phyloP scores from a whole-genome alignment of 805 yeast species.

The Sugiyamaella americana region DNA sequence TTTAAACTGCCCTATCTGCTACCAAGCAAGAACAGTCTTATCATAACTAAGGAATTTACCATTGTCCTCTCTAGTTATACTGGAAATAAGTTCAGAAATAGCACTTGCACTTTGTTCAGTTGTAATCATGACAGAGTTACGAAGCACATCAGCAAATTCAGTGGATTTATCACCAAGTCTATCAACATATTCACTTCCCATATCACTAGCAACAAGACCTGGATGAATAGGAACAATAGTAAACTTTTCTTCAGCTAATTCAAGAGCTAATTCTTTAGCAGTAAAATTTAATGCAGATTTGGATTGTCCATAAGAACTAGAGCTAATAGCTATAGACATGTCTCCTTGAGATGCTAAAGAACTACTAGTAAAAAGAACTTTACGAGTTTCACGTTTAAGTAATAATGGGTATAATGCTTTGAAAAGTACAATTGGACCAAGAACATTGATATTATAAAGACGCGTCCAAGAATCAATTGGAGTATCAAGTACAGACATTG shows the following conservation, averaged over 20 bases:
- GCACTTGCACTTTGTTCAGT: conserved; percentile 26
- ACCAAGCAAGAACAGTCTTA: too few relatives aligned
- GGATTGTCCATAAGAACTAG: conserved; percentile 31
- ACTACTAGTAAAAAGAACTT: conserved; percentile 29
- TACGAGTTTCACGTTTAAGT: conserved; percentile 20
- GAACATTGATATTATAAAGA: conserved; percentile 22
- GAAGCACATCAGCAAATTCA: conserved; percentile 2
- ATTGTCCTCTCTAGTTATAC: conserved; percentile 23
- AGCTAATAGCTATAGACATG: too few relatives aligned
- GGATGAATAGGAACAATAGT: conserved; percentile 35
- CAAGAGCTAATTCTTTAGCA: conserved; percentile 27
- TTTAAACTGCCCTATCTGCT: too few relatives aligned
- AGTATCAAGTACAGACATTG: conserved; percentile 6
- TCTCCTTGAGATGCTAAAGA: conserved; percentile 28
- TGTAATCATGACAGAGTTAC: conserved; percentile 5
- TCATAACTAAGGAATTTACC: conserved; percentile 21
- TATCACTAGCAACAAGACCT: conserved; percentile 36
- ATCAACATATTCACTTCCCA: conserved; percentile 20
- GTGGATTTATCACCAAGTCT: conserved; percentile 4
- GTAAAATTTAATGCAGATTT: conserved; percentile 37
- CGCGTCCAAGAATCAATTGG: conserved; percentile 7
- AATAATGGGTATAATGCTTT: conserved; percentile 26
- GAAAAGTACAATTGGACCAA: conserved; percentile 25
- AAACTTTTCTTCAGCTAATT: conserved; percentile 26
- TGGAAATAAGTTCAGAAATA: conserved; percentile 18